Base-by-base conservation (phyloP, 257 asterid genomes). In the Voacanga thouarsii region DNA sequence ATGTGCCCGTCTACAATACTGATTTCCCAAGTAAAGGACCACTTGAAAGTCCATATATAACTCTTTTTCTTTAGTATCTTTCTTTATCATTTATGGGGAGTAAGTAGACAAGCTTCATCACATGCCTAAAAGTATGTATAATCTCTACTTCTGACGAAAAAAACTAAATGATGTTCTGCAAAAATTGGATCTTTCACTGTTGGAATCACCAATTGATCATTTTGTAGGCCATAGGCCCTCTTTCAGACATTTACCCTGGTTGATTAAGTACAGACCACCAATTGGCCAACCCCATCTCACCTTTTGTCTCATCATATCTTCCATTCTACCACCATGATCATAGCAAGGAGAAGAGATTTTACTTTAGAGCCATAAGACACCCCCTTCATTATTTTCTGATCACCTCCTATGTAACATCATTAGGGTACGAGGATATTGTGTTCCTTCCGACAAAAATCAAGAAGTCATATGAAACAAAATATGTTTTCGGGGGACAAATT, bases 21-120 rank as follows among this genome's bases (percentile, higher is more conserved):
- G 56, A 26, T 44, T 63, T 77, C 41, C 64, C 72, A 23, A 39
- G 64, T 12, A 55, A 23, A 72, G 82, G 82, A 79, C 82, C 79
- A 79, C 82, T 28, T 18, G 37, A 37, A 56, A 51, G 21, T 65
- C 66, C 39, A 65, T 49, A 12, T 66, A 26, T 33, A 64, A 18
- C 49, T 49, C 80, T 33, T n/a, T 47, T 41, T 50, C 55, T 7
- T 23, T 49, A 5, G 63, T 7, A 47, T 76, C 26, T 71, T 71
- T 33, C 19, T 50, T 65, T 33, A 21, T 7, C 55, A 50, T 79
- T 61, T 45, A 72, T 60, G n/a, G 74, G 43, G 67, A 55, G 51
- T 39, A 63, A 66, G 14, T 18, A 51, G 30, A 64, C 60, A 41
- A 66, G 43, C 26, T 74, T 74, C 33, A 39, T 64, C 12, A 65